Percentiles rank a stretch among this genome's conserved stretches.
These are phyloP conservation scores for Sordariomycetes sp. DNA, from an alignment of 2,329 filamentous ascomycete genomes.

Conservation along the genomic window DNA sequence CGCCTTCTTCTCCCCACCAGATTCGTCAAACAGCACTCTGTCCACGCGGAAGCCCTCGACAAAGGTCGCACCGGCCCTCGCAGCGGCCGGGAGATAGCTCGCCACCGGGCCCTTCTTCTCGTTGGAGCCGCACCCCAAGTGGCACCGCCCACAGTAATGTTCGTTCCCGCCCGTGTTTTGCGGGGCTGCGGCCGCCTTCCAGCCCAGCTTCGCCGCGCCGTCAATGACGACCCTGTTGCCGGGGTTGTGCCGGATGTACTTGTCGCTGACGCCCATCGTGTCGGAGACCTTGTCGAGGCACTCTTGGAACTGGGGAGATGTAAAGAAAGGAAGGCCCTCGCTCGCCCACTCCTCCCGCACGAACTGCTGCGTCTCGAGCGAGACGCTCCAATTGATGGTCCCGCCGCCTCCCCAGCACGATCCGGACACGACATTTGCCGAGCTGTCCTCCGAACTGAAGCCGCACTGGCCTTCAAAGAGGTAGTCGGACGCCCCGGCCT, in stretches of 20 bases:
- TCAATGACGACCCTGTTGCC: slow-evolving; percentile 62
- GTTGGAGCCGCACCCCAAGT: slow-evolving; percentile 46
- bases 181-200: slow-evolving; percentile 52
- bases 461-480: slow-evolving; percentile 59
- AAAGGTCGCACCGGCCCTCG: slow-evolving; percentile 63
- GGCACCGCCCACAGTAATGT: slow-evolving; percentile 61
- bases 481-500: slow-evolving; percentile 42
- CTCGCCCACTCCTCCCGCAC: slow-evolving; percentile 74
- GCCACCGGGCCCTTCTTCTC: slow-evolving; percentile 71
- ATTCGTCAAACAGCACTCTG: slow-evolving; percentile 52
- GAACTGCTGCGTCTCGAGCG: slow-evolving; percentile 53
- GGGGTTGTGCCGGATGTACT: slow-evolving; percentile 58
- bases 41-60: slow-evolving; percentile 71
- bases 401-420: slow-evolving; percentile 76
- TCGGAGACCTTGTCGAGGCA: slow-evolving; percentile 67
- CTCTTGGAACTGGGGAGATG: slow-evolving; percentile 59
- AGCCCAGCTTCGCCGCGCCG: slow-evolving; percentile 61
- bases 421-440: slow-evolving; percentile 51
- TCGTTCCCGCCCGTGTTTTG: slow-evolving; percentile 65
- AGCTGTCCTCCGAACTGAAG: slow-evolving; percentile 38
- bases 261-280: slow-evolving; percentile 60
- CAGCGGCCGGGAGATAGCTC: slow-evolving; percentile 69
- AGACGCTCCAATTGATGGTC: slow-evolving; percentile 72
- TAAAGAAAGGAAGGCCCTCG: slow-evolving; percentile 55
- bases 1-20: slow-evolving; percentile 34